A percentile compares a stretch with the other conserved stretches of the same genome.
These are phyloP conservation scores for Leavenworthia alabamica DNA, from an alignment of 345 rosid genomes.

Conservation along the genomic window DNA sequence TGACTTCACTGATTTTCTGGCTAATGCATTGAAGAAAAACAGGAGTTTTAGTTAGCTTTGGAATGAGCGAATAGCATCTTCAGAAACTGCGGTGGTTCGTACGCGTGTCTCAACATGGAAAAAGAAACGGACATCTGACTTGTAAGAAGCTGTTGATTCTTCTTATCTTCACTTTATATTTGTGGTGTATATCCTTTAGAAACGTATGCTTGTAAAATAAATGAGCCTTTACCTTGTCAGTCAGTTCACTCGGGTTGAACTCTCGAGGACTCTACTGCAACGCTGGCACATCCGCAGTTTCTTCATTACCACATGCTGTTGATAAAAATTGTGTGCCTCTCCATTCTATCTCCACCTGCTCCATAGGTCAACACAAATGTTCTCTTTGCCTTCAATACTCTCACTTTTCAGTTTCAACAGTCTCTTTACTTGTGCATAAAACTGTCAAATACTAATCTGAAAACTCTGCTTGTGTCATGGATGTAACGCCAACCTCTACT, in stretches of 20 bases:
- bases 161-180: constrained; percentile 5
- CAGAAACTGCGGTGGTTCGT: constrained; percentile 15
- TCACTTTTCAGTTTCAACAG: constrained; percentile 2
- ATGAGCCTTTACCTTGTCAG: constrained; percentile 25
- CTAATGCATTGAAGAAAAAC: constrained; percentile 5
- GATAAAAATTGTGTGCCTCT: constrained; percentile 24
- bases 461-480: constrained; percentile 11
- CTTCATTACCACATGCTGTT: constrained; percentile 30
- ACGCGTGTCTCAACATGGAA: constrained; percentile 23
- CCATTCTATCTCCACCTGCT: constrained; percentile 32
- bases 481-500: constrained; percentile 17
- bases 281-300: constrained; percentile 28
- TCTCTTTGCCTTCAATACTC: background rate
- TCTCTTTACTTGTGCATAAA: constrained; percentile 19
- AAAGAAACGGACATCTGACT: constrained; percentile 17
- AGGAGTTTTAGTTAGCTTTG: constrained; percentile 15
- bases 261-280: constrained; percentile 15
- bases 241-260: constrained; percentile 15
- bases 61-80: constrained; percentile 14
- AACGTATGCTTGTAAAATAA: constrained; percentile 28
- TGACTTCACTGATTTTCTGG: background rate
- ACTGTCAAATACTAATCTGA: constrained; percentile 2
- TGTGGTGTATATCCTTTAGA: constrained; percentile 15
- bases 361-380: constrained; percentile 6
- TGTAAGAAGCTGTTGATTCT: constrained; percentile 11